These are phyloP conservation scores for Auricularia heimuer DNA, from an alignment of 768 basidiomycete species.

Conservation along the genomic window DNA sequence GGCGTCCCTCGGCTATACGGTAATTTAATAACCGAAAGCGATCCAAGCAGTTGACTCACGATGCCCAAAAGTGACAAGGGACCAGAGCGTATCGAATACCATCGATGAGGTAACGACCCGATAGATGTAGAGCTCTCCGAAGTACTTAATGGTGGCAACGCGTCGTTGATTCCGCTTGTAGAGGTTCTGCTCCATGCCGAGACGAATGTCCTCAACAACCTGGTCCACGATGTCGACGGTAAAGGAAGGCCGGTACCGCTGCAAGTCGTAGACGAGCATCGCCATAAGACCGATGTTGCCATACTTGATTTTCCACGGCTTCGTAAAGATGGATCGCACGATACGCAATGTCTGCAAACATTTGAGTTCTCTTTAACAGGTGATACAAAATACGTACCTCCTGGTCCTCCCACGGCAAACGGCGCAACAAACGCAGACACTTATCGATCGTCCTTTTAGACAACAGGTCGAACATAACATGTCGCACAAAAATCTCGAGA, in stretches of 20 bases:
- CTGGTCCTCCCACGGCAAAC: slow-evolving; percentile 89
- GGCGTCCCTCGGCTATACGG: slow-evolving; percentile 72
- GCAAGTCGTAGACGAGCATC: slow-evolving; percentile 90
- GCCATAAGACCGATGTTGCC: slow-evolving; percentile 82
- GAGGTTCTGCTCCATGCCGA: slow-evolving; percentile 86
- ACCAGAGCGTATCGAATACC: slow-evolving; percentile 92
- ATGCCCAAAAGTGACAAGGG: slow-evolving; percentile 89
- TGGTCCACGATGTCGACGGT: slow-evolving; percentile 85
- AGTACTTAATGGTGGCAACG: slow-evolving; percentile 84
- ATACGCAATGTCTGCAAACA: slow-evolving; percentile 33
- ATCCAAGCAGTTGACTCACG: slow-evolving; percentile 43
- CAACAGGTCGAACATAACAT: slow-evolving; percentile 89
- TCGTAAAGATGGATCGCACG: slow-evolving; percentile 87
- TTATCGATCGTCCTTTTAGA: slow-evolving; percentile 93
- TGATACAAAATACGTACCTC: slow-evolving; percentile 19
- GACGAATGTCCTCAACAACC: slow-evolving; percentile 83
- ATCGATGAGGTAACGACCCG: slow-evolving; percentile 80
- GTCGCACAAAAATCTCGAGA: slow-evolving; percentile 89
- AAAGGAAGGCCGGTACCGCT: slow-evolving; percentile 87
- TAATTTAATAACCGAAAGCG: neutral
- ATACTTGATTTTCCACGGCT: slow-evolving; percentile 96
- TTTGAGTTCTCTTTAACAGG: neutral
- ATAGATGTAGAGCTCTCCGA: slow-evolving; percentile 97
- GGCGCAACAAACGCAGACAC: slow-evolving; percentile 84
- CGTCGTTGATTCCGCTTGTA: slow-evolving; percentile 94